Conservation (phyloP, 257 asterid species). For the Primulina huaijiensis region DNA sequence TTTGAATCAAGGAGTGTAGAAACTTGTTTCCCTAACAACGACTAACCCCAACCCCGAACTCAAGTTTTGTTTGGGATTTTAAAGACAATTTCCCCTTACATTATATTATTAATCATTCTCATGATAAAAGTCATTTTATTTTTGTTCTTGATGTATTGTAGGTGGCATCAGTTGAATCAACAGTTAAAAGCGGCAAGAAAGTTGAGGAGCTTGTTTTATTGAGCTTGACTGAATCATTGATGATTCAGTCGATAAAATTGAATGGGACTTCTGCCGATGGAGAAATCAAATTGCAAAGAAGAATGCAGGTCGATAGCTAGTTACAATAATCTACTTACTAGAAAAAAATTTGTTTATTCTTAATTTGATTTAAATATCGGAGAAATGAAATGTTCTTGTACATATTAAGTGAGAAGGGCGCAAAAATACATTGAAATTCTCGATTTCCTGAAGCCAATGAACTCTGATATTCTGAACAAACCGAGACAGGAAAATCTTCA, state of each 20-base stretch:
- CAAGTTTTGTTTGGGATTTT: too few species aligned
- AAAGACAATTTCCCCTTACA: too few species aligned
- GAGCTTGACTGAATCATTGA: slow-evolving; percentile 67
- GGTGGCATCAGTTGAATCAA: slow-evolving; percentile 73
- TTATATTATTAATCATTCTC: background rate
- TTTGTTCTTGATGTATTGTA: slow-evolving; percentile 19
- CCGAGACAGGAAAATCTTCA: slow-evolving; percentile 29
- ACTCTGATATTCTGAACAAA: slow-evolving; percentile 40
- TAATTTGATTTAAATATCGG: too few species aligned
- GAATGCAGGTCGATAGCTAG: slow-evolving; percentile 64
- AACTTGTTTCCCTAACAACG: too few species aligned
- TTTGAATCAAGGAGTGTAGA: too few species aligned
- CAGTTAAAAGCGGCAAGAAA: slow-evolving; percentile 68
- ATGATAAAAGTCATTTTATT: background rate
- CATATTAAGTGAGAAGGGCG: slow-evolving; percentile 70
- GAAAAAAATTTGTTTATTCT: too few species aligned
- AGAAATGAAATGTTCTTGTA: background rate
- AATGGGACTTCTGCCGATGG: slow-evolving; percentile 89
- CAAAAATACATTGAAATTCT: slow-evolving; percentile 81
- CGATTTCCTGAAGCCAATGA: slow-evolving; percentile 59
- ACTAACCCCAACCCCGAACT: too few species aligned
- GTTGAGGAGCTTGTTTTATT: slow-evolving; percentile 57
- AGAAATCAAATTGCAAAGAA: slow-evolving; percentile 77
- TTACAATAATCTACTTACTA: background rate
- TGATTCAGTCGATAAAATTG: slow-evolving; percentile 78